Evolutionary conservation across 2,329 filamentous ascomycete genomes (phyloP).

Genomic region (Colletotrichum somersetense): DNA sequence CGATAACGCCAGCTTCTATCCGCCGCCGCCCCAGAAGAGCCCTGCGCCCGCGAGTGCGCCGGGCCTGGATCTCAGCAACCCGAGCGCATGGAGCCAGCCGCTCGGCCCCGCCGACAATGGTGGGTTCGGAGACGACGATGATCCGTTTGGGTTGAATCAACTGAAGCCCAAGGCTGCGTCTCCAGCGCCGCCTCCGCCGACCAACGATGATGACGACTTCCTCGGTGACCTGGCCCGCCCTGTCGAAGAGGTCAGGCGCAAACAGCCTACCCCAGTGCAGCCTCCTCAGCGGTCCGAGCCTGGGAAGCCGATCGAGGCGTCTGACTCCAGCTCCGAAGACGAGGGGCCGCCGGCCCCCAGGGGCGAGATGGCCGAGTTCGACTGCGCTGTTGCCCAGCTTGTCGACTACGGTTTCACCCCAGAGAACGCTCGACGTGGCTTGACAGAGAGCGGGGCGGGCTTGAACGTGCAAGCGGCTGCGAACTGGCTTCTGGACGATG

Average conservation of each 20-base stretch:
- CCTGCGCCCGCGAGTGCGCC: slow-evolving; percentile 60
- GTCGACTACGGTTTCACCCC: slow-evolving; percentile 95
- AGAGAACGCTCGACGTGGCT: slow-evolving; percentile 83
- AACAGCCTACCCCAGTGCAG: slow-evolving; percentile 55
- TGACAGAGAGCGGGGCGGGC: slow-evolving; percentile 84
- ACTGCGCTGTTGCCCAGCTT: slow-evolving; percentile 86
- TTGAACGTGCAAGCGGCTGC: slow-evolving; percentile 88
- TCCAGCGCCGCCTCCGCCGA: slow-evolving; percentile 45
- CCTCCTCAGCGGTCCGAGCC: slow-evolving; percentile 60
- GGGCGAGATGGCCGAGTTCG: slow-evolving; percentile 62
- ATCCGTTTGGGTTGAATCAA: slow-evolving; percentile 85
- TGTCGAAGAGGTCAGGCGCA: slow-evolving; percentile 71
- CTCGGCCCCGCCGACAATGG: slow-evolving; percentile 47
- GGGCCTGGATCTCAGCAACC: slow-evolving; percentile 64
- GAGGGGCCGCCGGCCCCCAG: slow-evolving; percentile 51
- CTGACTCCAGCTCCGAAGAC: slow-evolving; percentile 61
- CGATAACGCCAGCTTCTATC: slow-evolving; percentile 75
- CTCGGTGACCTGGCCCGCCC: slow-evolving; percentile 74
- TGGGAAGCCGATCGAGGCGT: slow-evolving; percentile 68
- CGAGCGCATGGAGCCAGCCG: slow-evolving; percentile 65
- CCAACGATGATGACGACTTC: slow-evolving; percentile 70
- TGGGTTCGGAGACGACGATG: slow-evolving; percentile 77
- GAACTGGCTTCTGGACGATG: slow-evolving; percentile 90
- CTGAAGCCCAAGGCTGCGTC: slow-evolving; percentile 61
- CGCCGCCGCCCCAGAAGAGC: slow-evolving; percentile 62